Percentiles rank a stretch among this genome's conserved stretches.
Evolutionary conservation across 306 rosid species (phyloP).

Genomic region (Prinsepia uniflora): DNA sequence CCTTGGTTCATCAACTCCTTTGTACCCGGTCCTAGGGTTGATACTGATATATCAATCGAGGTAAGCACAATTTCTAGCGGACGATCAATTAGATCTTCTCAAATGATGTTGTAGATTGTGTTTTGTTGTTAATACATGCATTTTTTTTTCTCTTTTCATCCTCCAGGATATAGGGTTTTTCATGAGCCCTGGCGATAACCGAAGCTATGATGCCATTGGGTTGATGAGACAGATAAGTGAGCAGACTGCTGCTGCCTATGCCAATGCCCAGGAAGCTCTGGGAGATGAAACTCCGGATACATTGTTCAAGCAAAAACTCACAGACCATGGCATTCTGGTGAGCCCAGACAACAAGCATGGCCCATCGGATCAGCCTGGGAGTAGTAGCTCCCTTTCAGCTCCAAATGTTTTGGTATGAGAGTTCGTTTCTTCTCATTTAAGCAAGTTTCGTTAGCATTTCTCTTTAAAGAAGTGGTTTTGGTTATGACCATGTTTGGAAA

Average conservation of each 20-base stretch:
- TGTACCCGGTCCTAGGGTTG: slow-evolving; percentile 66
- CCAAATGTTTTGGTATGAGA: slow-evolving; percentile 53
- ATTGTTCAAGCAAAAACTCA: slow-evolving; percentile 27
- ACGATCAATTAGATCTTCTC: neutral
- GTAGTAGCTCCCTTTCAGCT: slow-evolving; percentile 41
- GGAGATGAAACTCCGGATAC: slow-evolving; percentile 69
- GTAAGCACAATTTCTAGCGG: slow-evolving; percentile 41
- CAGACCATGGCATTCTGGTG: slow-evolving; percentile 24
- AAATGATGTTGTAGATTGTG: neutral
- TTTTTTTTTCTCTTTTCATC: neutral
- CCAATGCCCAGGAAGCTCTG: slow-evolving; percentile 68
- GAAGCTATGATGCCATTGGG: slow-evolving; percentile 87
- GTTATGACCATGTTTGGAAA: neutral
- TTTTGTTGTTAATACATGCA: slow-evolving; percentile 4
- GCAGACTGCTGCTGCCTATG: slow-evolving; percentile 86
- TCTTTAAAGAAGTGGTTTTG: neutral
- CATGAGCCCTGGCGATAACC: slow-evolving; percentile 70
- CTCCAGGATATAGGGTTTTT: slow-evolving; percentile 78
- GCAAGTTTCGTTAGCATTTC: neutral
- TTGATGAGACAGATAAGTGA: slow-evolving; percentile 81
- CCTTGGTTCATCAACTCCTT: slow-evolving; percentile 85
- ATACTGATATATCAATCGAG: slow-evolving; percentile 84
- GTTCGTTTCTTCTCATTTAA: neutral
- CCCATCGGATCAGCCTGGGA: slow-evolving; percentile 27
- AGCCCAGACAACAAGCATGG: slow-evolving; percentile 30